phyloP scores from a whole-genome alignment of 1,139 yeast species.

The Protomyces pachydermus region DNA sequence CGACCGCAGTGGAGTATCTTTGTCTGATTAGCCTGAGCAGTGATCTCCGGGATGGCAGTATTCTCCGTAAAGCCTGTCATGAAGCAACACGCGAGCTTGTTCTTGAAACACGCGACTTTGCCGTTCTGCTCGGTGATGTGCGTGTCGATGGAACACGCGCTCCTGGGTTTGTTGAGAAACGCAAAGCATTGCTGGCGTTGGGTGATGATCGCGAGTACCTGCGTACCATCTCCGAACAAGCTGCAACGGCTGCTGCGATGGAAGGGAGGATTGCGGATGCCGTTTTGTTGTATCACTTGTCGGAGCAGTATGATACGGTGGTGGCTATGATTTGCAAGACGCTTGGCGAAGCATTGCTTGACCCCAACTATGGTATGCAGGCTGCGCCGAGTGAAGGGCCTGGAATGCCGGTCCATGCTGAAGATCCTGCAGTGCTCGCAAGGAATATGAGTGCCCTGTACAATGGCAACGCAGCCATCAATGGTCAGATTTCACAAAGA shows the following conservation, averaged over 20 bases:
- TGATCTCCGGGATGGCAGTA: slow-evolving; percentile 32
- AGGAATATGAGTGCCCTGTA: slow-evolving; percentile 42
- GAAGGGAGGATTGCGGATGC: slow-evolving; percentile 90
- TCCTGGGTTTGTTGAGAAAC: slow-evolving; percentile 80
- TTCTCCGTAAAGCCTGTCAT: slow-evolving; percentile 58
- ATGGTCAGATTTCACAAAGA: not conserved
- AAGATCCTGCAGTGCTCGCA: slow-evolving; percentile 44
- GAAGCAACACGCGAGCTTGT: slow-evolving; percentile 80
- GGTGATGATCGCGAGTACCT: slow-evolving; percentile 53
- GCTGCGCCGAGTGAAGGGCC: slow-evolving; percentile 35
- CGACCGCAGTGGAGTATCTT: slow-evolving; percentile 83
- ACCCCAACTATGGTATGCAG: slow-evolving; percentile 27
- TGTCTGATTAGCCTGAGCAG: slow-evolving; percentile 58
- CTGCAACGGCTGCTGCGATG: slow-evolving; percentile 83
- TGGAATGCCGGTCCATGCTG: slow-evolving; percentile 35
- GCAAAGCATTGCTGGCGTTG: slow-evolving; percentile 63
- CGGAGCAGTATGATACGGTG: slow-evolving; percentile 87
- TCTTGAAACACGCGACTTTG: slow-evolving; percentile 79
- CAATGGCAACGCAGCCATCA: slow-evolving; percentile 38
- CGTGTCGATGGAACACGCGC: slow-evolving; percentile 68
- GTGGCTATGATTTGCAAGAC: slow-evolving; percentile 67
- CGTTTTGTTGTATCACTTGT: slow-evolving; percentile 73
- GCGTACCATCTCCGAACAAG: slow-evolving; percentile 69
- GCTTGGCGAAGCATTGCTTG: slow-evolving; percentile 63
- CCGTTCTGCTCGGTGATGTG: slow-evolving; percentile 72